A percentile compares a stretch with the other conserved stretches of the same genome.
These are phyloP conservation scores for Quercus parvula DNA, from an alignment of 306 rosid genomes.

Conservation along the genomic window DNA sequence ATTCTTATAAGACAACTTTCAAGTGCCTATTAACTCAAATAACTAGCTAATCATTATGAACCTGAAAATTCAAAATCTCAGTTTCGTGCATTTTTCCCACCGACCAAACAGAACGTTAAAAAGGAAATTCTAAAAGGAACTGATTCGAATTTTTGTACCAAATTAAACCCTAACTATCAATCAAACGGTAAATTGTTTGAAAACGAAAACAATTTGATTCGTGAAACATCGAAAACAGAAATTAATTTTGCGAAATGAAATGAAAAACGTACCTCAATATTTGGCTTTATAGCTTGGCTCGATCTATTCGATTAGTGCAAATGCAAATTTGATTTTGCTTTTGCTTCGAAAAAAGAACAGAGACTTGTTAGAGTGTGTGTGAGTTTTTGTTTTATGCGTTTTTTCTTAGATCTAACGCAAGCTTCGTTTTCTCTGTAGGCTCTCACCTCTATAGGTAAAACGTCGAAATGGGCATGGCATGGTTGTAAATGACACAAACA, in stretches of 20 bases:
- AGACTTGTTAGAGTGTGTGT: background rate
- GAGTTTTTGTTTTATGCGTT: background rate
- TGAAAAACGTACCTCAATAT: conserved; percentile 36
- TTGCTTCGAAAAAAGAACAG: conserved; percentile 1
- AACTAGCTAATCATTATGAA: background rate
- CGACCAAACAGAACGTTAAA: conserved; percentile 7
- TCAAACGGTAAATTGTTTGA: no score
- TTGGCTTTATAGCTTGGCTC: background rate
- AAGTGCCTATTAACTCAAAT: background rate
- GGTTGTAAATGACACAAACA: background rate
- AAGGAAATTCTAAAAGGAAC: background rate
- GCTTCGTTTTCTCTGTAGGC: conserved; percentile 10
- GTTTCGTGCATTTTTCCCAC: conserved; percentile 4
- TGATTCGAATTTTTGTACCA: conserved; percentile 4
- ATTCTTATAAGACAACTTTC: background rate
- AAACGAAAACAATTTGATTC: background rate
- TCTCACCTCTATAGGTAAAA: background rate
- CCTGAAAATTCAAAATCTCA: background rate
- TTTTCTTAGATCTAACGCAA: conserved; percentile 42
- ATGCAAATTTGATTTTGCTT: background rate
- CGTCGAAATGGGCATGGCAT: background rate
- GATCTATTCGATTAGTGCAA: background rate
- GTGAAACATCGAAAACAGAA: background rate
- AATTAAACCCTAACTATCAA: background rate
- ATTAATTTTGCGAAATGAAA: background rate